Evolutionary conservation across 352 stramenopile genomes (phyloP), one percentile per base, ranked within the genome.

Genomic region (Pythium aphanidermatum): DNA sequence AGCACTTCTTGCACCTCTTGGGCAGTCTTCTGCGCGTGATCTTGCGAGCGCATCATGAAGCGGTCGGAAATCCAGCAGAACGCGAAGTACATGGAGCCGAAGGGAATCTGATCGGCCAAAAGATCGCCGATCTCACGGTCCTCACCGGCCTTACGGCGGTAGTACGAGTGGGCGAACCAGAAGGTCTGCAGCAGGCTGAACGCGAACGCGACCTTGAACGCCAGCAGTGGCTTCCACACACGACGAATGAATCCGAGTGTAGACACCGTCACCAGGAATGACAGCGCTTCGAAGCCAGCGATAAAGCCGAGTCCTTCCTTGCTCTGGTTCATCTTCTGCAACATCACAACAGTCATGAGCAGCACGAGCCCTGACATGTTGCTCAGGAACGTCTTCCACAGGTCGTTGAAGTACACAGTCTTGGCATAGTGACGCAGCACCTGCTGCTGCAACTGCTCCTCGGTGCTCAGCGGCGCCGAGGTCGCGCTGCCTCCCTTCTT

Each of bases 341-440:
- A 37, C 60, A 74, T 60, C 33, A 89, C 30, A 42, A 58, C 67
- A 47, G 63, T 69, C 68, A 92, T 85, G 52, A 87, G 55, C 46
- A 62, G 58, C 44, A 92, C 72, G 32, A 89, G 66, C 0, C 61
- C 73, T 11, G 72, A 66, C 58, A 88, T 79, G 47, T 89, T 92
- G 63, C 67, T 75, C 29, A 92, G 33, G 50, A 92, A 89, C n/a
- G 70, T 78, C 37, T 83, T 74, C 79, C 79, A 92, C 25, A 87
- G 55, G 51, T 86, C 74, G 49, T 92, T 92, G 51, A 92, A 92
- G 65, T 89, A 84, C 25, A 89, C 63, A 5, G 79, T 92, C 72
- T 86, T 92, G 45, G 69, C 71, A 51, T 86, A 86, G 52, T 92
- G 79, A 19, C 76, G 77, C 55, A 85, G 51, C 29, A 89, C 73